phyloP scores from a whole-genome alignment of 257 asterid species.

The Nicotiana tomentosiformis region DNA sequence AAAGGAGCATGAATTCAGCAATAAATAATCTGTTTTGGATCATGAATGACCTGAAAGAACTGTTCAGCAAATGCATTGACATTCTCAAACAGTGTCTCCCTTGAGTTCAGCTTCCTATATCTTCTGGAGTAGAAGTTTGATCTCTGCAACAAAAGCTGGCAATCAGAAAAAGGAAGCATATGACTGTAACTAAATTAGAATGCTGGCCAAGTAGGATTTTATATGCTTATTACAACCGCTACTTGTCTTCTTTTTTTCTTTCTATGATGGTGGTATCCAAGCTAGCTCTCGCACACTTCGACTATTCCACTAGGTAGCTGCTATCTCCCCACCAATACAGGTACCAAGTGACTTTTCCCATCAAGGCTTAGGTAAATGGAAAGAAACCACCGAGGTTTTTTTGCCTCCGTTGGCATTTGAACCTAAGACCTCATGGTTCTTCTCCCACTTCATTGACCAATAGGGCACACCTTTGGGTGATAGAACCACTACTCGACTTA shows the following conservation, averaged over 20 bases:
- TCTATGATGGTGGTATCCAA: too few relatives aligned
- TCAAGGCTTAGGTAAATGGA: too few relatives aligned
- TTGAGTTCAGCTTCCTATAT: slow-evolving; percentile 30
- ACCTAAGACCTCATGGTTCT: too few relatives aligned
- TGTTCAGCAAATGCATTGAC: slow-evolving; percentile 64
- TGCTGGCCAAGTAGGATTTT: background rate
- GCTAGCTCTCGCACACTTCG: too few relatives aligned
- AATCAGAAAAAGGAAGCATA: background rate
- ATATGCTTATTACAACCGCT: background rate
- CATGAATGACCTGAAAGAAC: slow-evolving; percentile 55
- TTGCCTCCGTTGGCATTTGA: too few relatives aligned
- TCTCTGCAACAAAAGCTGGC: slow-evolving; percentile 32
- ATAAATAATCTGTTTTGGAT: background rate
- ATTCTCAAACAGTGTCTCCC: slow-evolving; percentile 47
- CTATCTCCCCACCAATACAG: too few relatives aligned
- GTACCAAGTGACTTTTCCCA: too few relatives aligned
- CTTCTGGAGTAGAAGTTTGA: slow-evolving; percentile 44
- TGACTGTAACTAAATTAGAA: background rate
- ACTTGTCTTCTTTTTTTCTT: background rate
- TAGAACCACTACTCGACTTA: background rate
- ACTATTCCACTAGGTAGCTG: too few relatives aligned
- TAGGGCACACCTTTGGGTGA: too few relatives aligned
- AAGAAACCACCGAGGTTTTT: too few relatives aligned
- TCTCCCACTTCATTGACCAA: too few relatives aligned
- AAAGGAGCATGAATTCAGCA: background rate